Evolutionary conservation across 768 basidiomycete genomes (phyloP).

Genomic region (Podaxis rugospora): DNA sequence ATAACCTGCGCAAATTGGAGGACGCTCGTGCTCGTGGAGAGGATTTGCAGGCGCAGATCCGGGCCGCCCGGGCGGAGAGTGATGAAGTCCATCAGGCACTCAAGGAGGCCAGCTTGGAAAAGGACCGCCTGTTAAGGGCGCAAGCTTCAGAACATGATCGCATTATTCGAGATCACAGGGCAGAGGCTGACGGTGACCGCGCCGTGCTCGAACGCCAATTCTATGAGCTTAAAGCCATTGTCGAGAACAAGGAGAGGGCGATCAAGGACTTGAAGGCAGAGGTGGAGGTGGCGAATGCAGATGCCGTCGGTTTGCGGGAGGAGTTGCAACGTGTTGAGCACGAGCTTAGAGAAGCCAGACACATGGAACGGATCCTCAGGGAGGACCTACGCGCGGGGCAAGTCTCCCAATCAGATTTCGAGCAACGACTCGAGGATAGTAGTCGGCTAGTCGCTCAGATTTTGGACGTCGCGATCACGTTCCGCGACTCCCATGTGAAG

Average conservation of each 20-base stretch:
- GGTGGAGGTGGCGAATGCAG: constrained; percentile 60
- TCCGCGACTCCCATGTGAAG: constrained; percentile 73
- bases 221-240: constrained; percentile 59
- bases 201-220: constrained; percentile 90
- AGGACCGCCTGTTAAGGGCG: constrained; percentile 67
- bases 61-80: constrained; percentile 65
- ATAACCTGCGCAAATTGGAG: constrained; percentile 64
- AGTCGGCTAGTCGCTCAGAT: constrained; percentile 76
- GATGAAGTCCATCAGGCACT: constrained; percentile 66
- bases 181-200: constrained; percentile 90
- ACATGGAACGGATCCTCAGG: constrained; percentile 63
- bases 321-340: constrained; percentile 69
- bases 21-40: constrained; percentile 72
- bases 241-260: constrained; percentile 58
- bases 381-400: constrained; percentile 72
- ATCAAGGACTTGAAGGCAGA: constrained; percentile 60
- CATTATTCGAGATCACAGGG: constrained; percentile 79
- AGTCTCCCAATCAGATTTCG: constrained; percentile 62
- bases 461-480: constrained; percentile 73
- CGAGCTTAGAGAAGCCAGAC: constrained; percentile 63
- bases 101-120: constrained; percentile 66
- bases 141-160: constrained; percentile 68
- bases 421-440: constrained; percentile 61
- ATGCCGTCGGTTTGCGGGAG: constrained; percentile 64
- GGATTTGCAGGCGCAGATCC: constrained; percentile 72